phyloP scores from a whole-genome alignment of 805 yeast species.

The Barnettozyma sucrosica region DNA sequence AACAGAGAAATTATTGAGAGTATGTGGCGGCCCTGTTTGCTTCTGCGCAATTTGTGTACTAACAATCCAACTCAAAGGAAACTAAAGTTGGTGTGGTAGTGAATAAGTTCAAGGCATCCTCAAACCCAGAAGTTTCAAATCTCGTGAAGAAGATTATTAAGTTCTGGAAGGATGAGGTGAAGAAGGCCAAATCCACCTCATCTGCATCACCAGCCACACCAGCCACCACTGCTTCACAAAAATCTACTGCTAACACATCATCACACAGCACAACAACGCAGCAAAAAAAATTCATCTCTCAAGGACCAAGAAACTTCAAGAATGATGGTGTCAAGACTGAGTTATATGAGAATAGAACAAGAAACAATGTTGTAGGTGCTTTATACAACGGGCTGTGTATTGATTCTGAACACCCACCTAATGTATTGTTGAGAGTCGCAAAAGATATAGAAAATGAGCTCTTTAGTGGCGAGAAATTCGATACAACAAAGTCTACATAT shows the following conservation, averaged over 20 bases:
- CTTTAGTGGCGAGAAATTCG: constrained; percentile 51
- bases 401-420: constrained; percentile 62
- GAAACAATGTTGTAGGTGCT: constrained; percentile 81
- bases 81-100: constrained; percentile 98
- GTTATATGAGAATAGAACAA: constrained; percentile 66
- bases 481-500: constrained; percentile 50
- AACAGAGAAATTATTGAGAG: constrained; percentile 75
- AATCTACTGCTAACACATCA: constrained; percentile 3
- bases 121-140: constrained; percentile 57
- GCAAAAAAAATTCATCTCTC: constrained; percentile 37
- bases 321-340: constrained; percentile 73
- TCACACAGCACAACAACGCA: constrained; percentile 3
- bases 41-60: not conserved
- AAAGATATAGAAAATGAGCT: constrained; percentile 71
- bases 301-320: constrained; percentile 67
- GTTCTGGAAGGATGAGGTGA: constrained; percentile 87
- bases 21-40: constrained; percentile 16
- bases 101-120: constrained; percentile 71
- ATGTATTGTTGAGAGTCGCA: constrained; percentile 55
- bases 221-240: constrained; percentile 10
- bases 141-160: constrained; percentile 79
- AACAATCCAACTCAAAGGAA: constrained; percentile 35
- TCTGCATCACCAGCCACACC: constrained; percentile 12
- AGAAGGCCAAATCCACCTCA: constrained; percentile 25
- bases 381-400: constrained; percentile 85